Percentiles rank a stretch among this genome's conserved stretches.
These are phyloP conservation scores for Barnettozyma salicaria DNA, from an alignment of 805 yeast genomes.

Conservation along the genomic window DNA sequence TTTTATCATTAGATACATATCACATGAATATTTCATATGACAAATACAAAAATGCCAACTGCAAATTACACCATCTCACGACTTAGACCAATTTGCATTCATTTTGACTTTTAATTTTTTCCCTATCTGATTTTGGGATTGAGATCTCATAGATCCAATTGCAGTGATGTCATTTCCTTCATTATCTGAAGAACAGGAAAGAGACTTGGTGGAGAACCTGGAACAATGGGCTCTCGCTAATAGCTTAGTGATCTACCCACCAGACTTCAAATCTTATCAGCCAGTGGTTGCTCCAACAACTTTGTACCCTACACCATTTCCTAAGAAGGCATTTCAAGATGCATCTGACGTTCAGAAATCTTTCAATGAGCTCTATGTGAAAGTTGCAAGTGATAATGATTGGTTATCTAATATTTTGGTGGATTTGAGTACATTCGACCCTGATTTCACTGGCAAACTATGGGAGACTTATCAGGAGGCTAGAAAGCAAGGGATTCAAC, in stretches of 20 bases:
- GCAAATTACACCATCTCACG: no score
- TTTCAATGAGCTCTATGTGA: conserved; percentile 72
- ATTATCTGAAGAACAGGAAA: conserved; percentile 23
- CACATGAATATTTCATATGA: no score
- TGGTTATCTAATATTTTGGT: conserved; percentile 60
- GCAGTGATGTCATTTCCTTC: conserved; percentile 25
- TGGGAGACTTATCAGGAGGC: conserved; percentile 55
- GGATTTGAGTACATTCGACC: conserved; percentile 52
- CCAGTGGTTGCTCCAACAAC: conserved; percentile 80
- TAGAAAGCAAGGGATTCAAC: conserved; percentile 43
- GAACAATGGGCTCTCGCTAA: conserved; percentile 74
- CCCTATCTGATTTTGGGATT: no score
- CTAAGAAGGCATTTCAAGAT: conserved; percentile 54
- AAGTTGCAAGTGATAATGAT: conserved; percentile 47
- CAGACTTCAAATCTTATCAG: conserved; percentile 39
- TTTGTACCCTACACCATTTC: conserved; percentile 84
- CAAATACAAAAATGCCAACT: no score
- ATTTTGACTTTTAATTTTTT: no score
- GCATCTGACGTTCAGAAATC: conserved; percentile 60
- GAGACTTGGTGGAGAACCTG: conserved; percentile 38
- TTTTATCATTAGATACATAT: conserved; percentile 14
- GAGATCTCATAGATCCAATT: no score
- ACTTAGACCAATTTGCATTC: no score
- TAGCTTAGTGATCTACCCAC: conserved; percentile 81
- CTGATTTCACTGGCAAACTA: conserved; percentile 76